Conservation (phyloP, 441 rosid genomes). For the Capsella rubella region DNA sequence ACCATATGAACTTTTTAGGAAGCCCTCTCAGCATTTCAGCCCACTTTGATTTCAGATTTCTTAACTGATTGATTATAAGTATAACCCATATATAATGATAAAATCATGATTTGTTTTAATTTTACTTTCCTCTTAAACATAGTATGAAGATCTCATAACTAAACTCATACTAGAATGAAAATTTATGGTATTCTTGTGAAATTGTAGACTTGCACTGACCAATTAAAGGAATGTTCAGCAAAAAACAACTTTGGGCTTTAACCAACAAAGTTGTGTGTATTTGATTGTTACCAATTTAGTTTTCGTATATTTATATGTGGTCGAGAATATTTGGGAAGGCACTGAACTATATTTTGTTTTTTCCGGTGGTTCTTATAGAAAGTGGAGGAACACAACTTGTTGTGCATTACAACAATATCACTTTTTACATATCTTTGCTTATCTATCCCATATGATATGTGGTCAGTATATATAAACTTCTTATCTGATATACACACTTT, state of each 20-base stretch:
- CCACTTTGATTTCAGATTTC: background rate
- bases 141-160: background rate
- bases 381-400: no score
- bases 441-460: background rate
- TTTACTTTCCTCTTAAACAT: background rate
- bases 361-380: no score
- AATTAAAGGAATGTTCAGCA: background rate
- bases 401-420: no score
- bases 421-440: background rate
- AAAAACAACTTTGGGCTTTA: background rate
- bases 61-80: background rate
- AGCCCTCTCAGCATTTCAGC: background rate
- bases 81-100: background rate
- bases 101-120: background rate
- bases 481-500: background rate
- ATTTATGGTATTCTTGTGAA: background rate
- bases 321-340: no score
- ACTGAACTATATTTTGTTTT: no score
- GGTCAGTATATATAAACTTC: background rate
- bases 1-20: slow-evolving; percentile 1
- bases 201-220: background rate
- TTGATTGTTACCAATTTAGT: background rate
- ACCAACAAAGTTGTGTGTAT: background rate
- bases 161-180: background rate
- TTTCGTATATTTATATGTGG: no score